A percentile compares a stretch with the other conserved stretches of the same genome.
Conservation (phyloP, 1,284 basidiomycete genomes). For the Irpex lacteus region DNA sequence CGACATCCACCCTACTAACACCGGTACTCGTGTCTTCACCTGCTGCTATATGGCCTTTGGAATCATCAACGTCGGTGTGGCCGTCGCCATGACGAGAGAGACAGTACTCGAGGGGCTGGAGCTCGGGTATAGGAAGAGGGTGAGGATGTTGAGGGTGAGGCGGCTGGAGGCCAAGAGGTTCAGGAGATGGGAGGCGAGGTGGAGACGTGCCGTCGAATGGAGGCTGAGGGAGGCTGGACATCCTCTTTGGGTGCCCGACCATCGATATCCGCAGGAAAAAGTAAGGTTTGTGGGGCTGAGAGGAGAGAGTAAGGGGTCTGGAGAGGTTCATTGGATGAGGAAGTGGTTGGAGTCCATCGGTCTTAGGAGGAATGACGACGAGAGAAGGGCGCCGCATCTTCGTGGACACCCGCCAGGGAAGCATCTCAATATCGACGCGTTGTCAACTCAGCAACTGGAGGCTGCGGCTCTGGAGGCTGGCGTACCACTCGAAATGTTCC, state of each 20-base stretch:
- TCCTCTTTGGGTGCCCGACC: slow-evolving; percentile 51
- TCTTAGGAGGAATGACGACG: background rate
- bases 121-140: slow-evolving; percentile 54
- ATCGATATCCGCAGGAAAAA: slow-evolving; percentile 13
- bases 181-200: slow-evolving; percentile 44
- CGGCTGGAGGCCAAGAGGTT: slow-evolving; percentile 36
- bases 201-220: slow-evolving; percentile 58
- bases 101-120: slow-evolving; percentile 70
- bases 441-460: slow-evolving; percentile 50
- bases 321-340: slow-evolving; percentile 14
- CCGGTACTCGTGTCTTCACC: slow-evolving; percentile 52
- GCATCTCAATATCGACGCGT: slow-evolving; percentile 58
- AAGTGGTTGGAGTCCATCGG: slow-evolving; percentile 11
- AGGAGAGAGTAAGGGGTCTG: slow-evolving; percentile 13
- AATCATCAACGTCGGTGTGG: slow-evolving; percentile 62
- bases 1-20: slow-evolving; percentile 57
- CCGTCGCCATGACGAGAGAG: slow-evolving; percentile 66
- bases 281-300: slow-evolving; percentile 23
- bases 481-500: slow-evolving; percentile 49
- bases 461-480: slow-evolving; percentile 63
- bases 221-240: slow-evolving; percentile 45
- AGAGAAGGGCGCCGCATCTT: slow-evolving; percentile 13
- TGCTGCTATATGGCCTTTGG: slow-evolving; percentile 59
- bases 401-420: slow-evolving; percentile 36
- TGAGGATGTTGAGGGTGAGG: slow-evolving; percentile 38